phyloP scores from a whole-genome alignment of 1,139 yeast genomes.

The Hemisphaericaspora xylofermentans region DNA sequence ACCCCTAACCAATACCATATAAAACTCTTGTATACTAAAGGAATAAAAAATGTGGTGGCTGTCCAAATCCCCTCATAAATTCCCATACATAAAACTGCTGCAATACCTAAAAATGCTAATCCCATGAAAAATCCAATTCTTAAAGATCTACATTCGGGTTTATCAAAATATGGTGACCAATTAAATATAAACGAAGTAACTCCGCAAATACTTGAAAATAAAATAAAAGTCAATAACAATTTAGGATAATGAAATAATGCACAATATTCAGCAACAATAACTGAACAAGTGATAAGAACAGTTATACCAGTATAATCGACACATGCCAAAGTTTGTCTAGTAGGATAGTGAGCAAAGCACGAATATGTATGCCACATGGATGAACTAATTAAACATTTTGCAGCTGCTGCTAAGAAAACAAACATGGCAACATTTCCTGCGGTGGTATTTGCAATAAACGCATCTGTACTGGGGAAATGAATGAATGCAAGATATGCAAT shows the following conservation, averaged over 20 bases:
- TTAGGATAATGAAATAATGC: constrained; percentile 65
- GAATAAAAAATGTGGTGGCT: constrained; percentile 56
- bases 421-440: constrained; percentile 57
- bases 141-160: constrained; percentile 76
- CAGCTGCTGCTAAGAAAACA: constrained; percentile 67
- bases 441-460: constrained; percentile 37
- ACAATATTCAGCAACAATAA: constrained; percentile 81
- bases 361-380: constrained; percentile 91
- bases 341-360: constrained; percentile 63
- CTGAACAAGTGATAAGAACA: constrained; percentile 84
- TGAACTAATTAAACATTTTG: constrained; percentile 76
- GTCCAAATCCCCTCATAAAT: constrained; percentile 55
- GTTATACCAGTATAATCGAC: constrained; percentile 96
- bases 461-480: constrained; percentile 60
- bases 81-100: constrained; percentile 60
- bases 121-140: constrained; percentile 83
- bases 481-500: constrained; percentile 55
- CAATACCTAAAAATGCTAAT: constrained; percentile 71
- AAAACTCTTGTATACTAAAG: constrained; percentile 62
- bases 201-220: constrained; percentile 67
- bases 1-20: constrained; percentile 81
- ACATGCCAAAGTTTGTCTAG: constrained; percentile 81
- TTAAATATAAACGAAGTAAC: constrained; percentile 72
- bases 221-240: constrained; percentile 49
- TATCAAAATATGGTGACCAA: constrained; percentile 89